Evolutionary conservation across 2,329 filamentous ascomycete genomes (phyloP), one percentile per base, ranked within the genome.

Genomic region (Xylariaceae sp.): DNA sequence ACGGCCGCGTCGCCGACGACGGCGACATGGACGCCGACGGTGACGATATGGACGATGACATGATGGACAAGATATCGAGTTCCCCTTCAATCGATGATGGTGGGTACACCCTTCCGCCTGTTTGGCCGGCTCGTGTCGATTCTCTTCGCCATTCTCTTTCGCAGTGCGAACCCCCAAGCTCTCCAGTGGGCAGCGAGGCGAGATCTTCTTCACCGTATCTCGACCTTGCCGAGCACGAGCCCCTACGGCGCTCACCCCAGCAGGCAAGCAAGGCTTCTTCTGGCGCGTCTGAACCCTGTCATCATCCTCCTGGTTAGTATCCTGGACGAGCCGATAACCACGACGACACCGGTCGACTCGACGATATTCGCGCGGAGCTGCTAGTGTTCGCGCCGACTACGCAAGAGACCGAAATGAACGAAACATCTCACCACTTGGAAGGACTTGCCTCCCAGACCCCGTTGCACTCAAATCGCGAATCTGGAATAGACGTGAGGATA

Each of bases 1-100:
- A 80, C 59, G 77, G 74, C 40, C 72, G 70, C 43, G 45, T 63
- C 43, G 43, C 44, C 37, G 70, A 75, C 47, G 79, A 83, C 43
- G 76, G 72, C 30, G 79, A 85, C 43, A 63, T 76, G 51, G 74
- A 82, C 47, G 75, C 76, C 45, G 77, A 77, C 31, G 80, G 81
- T 50, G 83, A 85, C 40, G 83, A 84, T 48, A 65, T 88, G 58
- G 88, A 93, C 54, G 71, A 95, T 61, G 90, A 96, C 60, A 80
- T 94, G 79, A 87, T 94, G 83, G 92, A 96, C 67, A 92, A 92
- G 63, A 95, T 98, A 47, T 96, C 90, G 52, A 96, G 89, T 62
- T 96, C 90, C 52, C 92, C 92, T 56, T 96, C 90, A 51, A 98
- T 98, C 62, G 88, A 94, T 70, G 90, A 96, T 82, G 90, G 90